These are phyloP conservation scores for Boletellus sp. DNA, from an alignment of 1,284 basidiomycete genomes.

Conservation along the genomic window DNA sequence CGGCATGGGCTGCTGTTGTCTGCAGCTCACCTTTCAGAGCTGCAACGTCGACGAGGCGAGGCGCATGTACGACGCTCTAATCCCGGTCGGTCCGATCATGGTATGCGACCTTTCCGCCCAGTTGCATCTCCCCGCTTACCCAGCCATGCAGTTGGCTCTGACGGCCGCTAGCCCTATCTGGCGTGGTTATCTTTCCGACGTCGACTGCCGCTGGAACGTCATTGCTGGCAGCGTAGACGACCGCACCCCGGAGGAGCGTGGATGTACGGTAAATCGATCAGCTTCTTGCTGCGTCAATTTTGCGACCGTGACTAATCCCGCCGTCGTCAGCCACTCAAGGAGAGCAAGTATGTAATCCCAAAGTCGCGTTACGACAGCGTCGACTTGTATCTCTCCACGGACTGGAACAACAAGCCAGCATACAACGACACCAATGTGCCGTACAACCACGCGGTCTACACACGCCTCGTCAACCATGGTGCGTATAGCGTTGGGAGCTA, in stretches of 20 bases:
- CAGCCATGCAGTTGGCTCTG: conserved; percentile 70
- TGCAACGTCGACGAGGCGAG: conserved; percentile 91
- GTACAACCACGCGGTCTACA: conserved; percentile 72
- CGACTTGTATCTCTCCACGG: conserved; percentile 87
- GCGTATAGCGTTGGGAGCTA: conserved; percentile 18
- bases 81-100: conserved; percentile 93
- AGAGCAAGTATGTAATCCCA: conserved; percentile 76
- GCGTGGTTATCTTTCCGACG: conserved; percentile 92
- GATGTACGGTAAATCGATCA: conserved; percentile 59
- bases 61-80: conserved; percentile 90
- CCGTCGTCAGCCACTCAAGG: conserved; percentile 63
- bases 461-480: conserved; percentile 75
- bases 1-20: conserved; percentile 98
- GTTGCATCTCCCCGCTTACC: conserved; percentile 7
- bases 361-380: conserved; percentile 98
- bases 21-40: conserved; percentile 97
- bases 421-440: conserved; percentile 91
- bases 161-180: conserved; percentile 94
- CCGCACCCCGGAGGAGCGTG: conserved; percentile 91
- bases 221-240: conserved; percentile 97
- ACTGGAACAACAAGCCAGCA: conserved; percentile 83
- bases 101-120: conserved; percentile 42
- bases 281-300: conserved; percentile 1
- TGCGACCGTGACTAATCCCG: conserved; percentile 5
- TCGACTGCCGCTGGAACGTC: conserved; percentile 98